phyloP scores from a whole-genome alignment of 108 stramenopile genomes.

The Conticribra guillardii region DNA sequence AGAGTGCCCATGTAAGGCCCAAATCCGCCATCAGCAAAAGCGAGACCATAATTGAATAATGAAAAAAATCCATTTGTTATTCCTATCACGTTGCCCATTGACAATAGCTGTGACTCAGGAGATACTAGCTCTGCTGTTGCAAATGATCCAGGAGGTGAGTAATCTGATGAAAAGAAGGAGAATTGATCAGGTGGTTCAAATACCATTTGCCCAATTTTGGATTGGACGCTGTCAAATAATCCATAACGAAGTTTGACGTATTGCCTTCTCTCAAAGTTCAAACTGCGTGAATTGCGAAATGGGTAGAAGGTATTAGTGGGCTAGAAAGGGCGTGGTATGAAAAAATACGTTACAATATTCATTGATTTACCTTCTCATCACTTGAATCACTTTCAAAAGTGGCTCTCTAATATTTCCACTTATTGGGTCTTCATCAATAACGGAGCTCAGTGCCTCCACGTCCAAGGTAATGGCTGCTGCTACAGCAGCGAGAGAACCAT shows the following conservation, averaged over 20 bases:
- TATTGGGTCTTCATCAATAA: constrained; percentile 60
- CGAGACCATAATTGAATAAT: constrained; percentile 46
- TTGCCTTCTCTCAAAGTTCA: neutral
- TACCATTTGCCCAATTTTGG: constrained; percentile 50
- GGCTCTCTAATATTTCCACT: constrained; percentile 56
- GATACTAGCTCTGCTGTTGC: too few species aligned
- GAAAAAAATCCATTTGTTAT: constrained; percentile 46
- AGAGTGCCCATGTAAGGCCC: constrained; percentile 19
- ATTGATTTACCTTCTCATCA: constrained; percentile 56
- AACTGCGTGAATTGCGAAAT: neutral
- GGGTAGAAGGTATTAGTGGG: too few species aligned
- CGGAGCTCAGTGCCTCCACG: constrained; percentile 44
- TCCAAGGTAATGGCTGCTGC: too few species aligned
- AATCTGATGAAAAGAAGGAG: too few species aligned
- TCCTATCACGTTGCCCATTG: constrained; percentile 43
- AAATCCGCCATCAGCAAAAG: too few species aligned
- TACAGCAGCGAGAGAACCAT: constrained; percentile 55
- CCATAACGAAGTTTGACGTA: too few species aligned
- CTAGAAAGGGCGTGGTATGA: too few species aligned
- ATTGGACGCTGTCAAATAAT: constrained; percentile 32
- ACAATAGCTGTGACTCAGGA: too few species aligned
- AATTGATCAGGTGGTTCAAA: constrained; percentile 56
- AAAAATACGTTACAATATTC: too few species aligned
- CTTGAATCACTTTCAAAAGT: constrained; percentile 52
- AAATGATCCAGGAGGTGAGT: too few species aligned